A percentile compares a stretch with the other conserved stretches of the same genome.
Conservation (phyloP, 225 moss, liverwort and hornwort species). For the Marchantia paleacea region DNA sequence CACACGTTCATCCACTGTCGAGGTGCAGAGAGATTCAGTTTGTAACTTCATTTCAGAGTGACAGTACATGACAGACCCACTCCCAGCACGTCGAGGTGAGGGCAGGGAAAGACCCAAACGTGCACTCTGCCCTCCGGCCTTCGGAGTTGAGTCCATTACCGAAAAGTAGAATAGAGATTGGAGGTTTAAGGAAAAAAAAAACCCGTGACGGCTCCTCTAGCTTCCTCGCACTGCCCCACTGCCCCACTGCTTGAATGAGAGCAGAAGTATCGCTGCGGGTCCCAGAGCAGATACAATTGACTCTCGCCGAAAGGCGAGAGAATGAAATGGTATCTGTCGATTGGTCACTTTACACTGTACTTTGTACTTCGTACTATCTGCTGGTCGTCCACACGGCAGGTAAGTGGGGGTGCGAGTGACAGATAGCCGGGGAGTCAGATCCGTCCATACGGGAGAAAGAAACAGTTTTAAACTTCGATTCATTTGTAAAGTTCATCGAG, state of each 20-base stretch:
- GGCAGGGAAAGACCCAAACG: slow-evolving; percentile 1
- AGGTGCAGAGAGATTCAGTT: slow-evolving; percentile 13
- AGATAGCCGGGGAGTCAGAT: slow-evolving; percentile 1
- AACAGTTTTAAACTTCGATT: slow-evolving; percentile 12
- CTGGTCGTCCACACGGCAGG: slow-evolving; percentile 10
- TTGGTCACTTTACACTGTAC: neutral
- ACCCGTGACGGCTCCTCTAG: neutral
- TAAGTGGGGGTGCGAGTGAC: slow-evolving; percentile 3
- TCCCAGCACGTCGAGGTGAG: neutral
- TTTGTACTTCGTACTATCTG: neutral
- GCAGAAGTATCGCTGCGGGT: neutral
- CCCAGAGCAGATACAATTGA: neutral
- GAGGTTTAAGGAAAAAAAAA: neutral
- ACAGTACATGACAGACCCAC: neutral
- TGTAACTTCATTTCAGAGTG: slow-evolving; percentile 16
- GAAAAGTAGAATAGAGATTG: neutral
- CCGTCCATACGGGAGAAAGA: slow-evolving; percentile 9
- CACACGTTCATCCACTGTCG: neutral
- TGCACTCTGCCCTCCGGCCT: slow-evolving; percentile 5
- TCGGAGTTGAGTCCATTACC: neutral
- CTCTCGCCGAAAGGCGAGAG: neutral
- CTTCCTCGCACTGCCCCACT: neutral
- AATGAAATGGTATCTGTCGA: neutral
- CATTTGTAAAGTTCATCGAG: slow-evolving; percentile 29
- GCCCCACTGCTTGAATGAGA: neutral